These are phyloP conservation scores for Aspergillus texensis DNA, from an alignment of 2,329 filamentous ascomycete species.

Conservation along the genomic window DNA sequence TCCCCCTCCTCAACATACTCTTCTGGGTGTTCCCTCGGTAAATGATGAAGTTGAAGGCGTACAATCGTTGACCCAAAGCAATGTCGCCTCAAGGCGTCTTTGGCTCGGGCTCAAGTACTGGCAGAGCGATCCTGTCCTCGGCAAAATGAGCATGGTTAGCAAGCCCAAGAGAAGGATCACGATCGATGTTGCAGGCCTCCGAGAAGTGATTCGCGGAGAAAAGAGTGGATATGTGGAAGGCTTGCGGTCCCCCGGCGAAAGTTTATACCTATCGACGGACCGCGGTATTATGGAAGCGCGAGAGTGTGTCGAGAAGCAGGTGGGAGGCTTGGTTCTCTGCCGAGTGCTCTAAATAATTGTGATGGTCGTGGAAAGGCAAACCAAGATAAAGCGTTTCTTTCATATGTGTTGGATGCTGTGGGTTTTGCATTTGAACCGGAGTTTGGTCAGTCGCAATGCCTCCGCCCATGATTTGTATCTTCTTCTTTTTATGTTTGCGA, in stretches of 20 bases:
- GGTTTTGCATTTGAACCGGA: conserved; percentile 41
- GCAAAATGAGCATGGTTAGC: conserved; percentile 66
- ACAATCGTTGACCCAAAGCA: conserved; percentile 65
- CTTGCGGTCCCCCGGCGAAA: conserved; percentile 75
- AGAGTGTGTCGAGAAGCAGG: conserved; percentile 77
- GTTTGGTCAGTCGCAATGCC: conserved; percentile 41
- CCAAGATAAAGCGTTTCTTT: conserved; percentile 15
- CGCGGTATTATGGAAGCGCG: conserved; percentile 77
- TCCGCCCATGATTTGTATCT: conserved; percentile 29
- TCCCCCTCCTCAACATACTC: conserved; percentile 56
- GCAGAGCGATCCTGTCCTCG: conserved; percentile 77
- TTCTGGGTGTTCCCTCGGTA: conserved; percentile 54
- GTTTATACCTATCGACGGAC: conserved; percentile 77
- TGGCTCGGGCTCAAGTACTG: conserved; percentile 93
- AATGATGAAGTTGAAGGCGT: conserved; percentile 39
- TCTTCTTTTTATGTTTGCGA: conserved; percentile 29
- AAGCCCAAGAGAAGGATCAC: conserved; percentile 75
- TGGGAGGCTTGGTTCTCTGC: conserved; percentile 80
- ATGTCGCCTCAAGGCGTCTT: conserved; percentile 73
- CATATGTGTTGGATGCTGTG: conserved; percentile 24
- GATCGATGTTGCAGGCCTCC: conserved; percentile 64
- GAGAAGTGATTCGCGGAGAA: conserved; percentile 68
- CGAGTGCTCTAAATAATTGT: conserved; percentile 51
- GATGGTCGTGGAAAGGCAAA: conserved; percentile 6
- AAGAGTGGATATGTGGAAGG: conserved; percentile 69